These are phyloP conservation scores for Hymenoscyphus occultus DNA, from an alignment of 2,329 filamentous ascomycete species.

Conservation along the genomic window DNA sequence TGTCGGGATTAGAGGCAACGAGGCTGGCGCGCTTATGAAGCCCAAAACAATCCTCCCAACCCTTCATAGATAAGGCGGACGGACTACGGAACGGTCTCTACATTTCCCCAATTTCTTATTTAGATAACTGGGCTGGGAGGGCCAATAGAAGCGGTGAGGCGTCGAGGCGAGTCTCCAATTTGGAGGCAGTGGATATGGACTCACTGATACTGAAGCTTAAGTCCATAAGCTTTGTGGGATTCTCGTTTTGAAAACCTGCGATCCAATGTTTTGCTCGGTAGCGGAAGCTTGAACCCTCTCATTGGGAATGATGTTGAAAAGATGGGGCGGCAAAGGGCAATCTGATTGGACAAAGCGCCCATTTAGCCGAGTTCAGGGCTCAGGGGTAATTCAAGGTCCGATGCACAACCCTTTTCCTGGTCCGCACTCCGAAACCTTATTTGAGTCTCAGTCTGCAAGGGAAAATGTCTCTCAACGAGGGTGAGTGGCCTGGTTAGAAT, in stretches of 20 bases:
- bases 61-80: background rate
- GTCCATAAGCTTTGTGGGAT: background rate
- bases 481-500: background rate
- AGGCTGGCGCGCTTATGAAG: background rate
- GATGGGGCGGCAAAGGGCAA: background rate
- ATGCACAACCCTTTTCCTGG: background rate
- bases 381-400: background rate
- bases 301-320: background rate
- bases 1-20: background rate
- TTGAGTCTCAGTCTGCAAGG: background rate
- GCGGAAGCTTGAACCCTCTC: background rate
- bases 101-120: background rate
- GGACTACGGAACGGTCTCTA: background rate
- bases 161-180: background rate
- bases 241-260: background rate
- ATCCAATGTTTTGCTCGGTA: background rate
- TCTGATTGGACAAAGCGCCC: background rate
- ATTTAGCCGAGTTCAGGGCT: background rate
- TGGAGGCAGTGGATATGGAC: background rate
- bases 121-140: background rate
- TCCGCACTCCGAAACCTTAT: background rate
- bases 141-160: background rate
- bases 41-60: background rate
- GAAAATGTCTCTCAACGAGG: background rate
- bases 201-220: background rate